Base-by-base conservation (phyloP, 176 grass and related monocot species). In the Raddia guianensis region DNA sequence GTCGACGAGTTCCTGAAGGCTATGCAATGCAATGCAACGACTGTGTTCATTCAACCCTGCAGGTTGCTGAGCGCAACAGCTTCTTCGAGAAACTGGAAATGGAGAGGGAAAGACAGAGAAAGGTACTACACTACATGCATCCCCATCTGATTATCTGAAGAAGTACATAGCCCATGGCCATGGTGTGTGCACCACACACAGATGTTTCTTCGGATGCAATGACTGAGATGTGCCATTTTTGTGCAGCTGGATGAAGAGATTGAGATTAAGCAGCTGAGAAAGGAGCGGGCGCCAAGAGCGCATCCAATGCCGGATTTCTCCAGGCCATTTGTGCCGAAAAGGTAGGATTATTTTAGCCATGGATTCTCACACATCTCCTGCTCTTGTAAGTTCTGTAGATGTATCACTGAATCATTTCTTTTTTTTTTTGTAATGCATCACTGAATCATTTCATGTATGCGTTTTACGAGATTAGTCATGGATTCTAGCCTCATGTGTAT, bases 271-370 rank as follows among this genome's bases (percentile, higher is more conserved):
- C 74, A 68, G 45, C 78, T 93, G 32, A 91, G 90, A 84, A 94
- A 83, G 80, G 75, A 93, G 64, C 86, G 79, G 66, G 95, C 93
- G 72, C 78, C 82, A 20, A 95, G 68, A 84, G 95, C 95, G 8
- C 90, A 91, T 20, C 92, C 84, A 0, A 91, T 98, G 95, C 95
- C 95, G 5, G 88, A 89, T 14, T 98, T 98, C 21, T 86, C 89
- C 65, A 91, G 14, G 15, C 95, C 92, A 19, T 95, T 98, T 19
- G 8, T 93, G 53, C 90, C 92, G 11, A 98, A 93, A 85, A 89
- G 59, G 95, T 93, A 85, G 27, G 27, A 60, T 5, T n/a, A 13
- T 3, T 61, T 52, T 18, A 18, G 3, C 1, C 20, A 15, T 27
- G 48, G 35, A 80, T 8, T 79, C 53, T 35, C 6, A 4, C 63